Evolutionary conservation across 2,329 filamentous ascomycete genomes (phyloP).

Genomic region (Exophiala xenobiotica): DNA sequence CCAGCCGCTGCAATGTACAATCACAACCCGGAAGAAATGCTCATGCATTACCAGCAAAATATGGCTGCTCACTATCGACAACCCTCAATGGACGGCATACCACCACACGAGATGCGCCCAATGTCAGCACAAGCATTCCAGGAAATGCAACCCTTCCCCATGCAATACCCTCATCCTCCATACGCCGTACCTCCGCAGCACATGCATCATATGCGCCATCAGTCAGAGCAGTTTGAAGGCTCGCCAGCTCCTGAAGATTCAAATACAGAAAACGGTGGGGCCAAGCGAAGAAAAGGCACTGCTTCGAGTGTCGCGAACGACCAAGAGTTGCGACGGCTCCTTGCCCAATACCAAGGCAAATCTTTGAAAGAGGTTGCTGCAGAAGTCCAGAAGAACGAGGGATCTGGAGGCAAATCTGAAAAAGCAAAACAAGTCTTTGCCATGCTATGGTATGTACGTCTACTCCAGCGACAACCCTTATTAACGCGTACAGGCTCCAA

Average conservation of each 20-base stretch:
- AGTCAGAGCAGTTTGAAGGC: constrained; percentile 37
- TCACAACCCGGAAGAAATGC: constrained; percentile 24
- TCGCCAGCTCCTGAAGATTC: constrained; percentile 43
- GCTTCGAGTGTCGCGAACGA: constrained; percentile 51
- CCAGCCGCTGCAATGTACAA: constrained; percentile 19
- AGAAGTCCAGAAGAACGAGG: constrained; percentile 51
- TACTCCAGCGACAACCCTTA: neutral
- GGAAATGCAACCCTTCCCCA: constrained; percentile 37
- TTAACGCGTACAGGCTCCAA: constrained; percentile 40
- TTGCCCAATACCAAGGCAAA: constrained; percentile 49
- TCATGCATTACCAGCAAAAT: constrained; percentile 27
- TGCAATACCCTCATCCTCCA: constrained; percentile 40
- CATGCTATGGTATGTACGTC: constrained; percentile 49
- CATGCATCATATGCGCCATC: constrained; percentile 33
- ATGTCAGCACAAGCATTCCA: constrained; percentile 27
- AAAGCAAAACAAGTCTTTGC: constrained; percentile 54
- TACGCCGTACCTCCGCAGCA: constrained; percentile 40
- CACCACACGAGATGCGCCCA: constrained; percentile 29
- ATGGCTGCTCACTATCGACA: constrained; percentile 22
- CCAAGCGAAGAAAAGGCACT: constrained; percentile 46
- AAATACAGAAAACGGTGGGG: constrained; percentile 40
- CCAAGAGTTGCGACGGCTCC: constrained; percentile 48
- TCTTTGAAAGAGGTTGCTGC: constrained; percentile 48
- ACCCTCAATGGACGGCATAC: constrained; percentile 20
- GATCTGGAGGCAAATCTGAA: constrained; percentile 50